Conservation (phyloP, 352 stramenopile species). For the Globisporangium sylvaticum region DNA sequence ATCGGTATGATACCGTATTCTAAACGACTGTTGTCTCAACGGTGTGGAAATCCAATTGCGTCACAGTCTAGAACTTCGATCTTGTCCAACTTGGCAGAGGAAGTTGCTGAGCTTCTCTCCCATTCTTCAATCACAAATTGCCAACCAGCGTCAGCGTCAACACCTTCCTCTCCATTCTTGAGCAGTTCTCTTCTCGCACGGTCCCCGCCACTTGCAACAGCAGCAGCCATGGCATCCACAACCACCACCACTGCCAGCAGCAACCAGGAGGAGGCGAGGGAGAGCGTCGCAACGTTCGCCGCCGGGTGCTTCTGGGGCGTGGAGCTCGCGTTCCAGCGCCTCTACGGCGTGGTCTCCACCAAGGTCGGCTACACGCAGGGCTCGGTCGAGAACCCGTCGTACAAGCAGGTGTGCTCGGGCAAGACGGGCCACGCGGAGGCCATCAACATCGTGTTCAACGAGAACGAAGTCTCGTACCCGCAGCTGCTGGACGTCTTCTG, state of each 20-base stretch:
- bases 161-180: background rate
- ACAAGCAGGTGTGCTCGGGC: slow-evolving; percentile 92
- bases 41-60: background rate
- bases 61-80: background rate
- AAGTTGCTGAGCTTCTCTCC: background rate
- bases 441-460: slow-evolving; percentile 91
- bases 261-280: background rate
- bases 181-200: background rate
- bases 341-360: slow-evolving; percentile 90
- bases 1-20: background rate
- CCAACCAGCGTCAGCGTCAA: no score
- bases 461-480: slow-evolving; percentile 78
- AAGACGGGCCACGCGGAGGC: slow-evolving; percentile 93
- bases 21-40: background rate
- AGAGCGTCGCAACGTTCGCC: slow-evolving; percentile 90
- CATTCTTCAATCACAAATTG: background rate
- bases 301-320: slow-evolving; percentile 98
- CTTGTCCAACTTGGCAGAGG: background rate
- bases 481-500: slow-evolving; percentile 77
- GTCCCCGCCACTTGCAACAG: background rate
- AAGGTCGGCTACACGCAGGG: slow-evolving; percentile 86
- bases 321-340: slow-evolving; percentile 94
- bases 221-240: background rate
- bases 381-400: slow-evolving; percentile 85
- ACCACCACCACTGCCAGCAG: background rate